Percentiles rank a stretch among this genome's conserved stretches.
These are phyloP conservation scores for Epichloe sp. DNA, from an alignment of 2,329 filamentous ascomycete species.

Conservation along the genomic window DNA sequence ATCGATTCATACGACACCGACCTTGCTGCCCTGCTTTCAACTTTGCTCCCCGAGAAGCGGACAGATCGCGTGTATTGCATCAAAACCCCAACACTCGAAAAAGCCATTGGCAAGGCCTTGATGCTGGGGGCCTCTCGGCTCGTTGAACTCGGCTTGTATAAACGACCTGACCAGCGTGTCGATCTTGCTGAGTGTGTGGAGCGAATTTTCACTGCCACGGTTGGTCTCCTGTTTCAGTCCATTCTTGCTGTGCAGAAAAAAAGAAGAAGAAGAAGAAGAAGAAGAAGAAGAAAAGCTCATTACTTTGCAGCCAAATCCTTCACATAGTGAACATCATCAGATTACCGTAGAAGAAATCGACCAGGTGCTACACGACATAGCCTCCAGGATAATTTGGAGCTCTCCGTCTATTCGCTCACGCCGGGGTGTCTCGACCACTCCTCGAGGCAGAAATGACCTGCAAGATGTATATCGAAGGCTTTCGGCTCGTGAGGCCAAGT, in stretches of 20 bases:
- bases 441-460: constrained; percentile 31
- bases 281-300: neutral
- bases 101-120: constrained; percentile 55
- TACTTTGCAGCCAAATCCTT: constrained; percentile 30
- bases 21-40: constrained; percentile 55
- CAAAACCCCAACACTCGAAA: constrained; percentile 46
- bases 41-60: constrained; percentile 61
- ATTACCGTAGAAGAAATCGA: constrained; percentile 66
- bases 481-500: constrained; percentile 63
- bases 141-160: constrained; percentile 50
- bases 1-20: constrained; percentile 46
- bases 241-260: neutral
- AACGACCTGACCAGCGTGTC: constrained; percentile 36
- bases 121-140: constrained; percentile 48
- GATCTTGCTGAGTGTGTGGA: constrained; percentile 66
- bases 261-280: neutral
- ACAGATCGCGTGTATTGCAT: constrained; percentile 68
- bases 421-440: constrained; percentile 7
- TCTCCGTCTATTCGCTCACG: constrained; percentile 43
- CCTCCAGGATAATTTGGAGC: constrained; percentile 58
- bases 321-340: constrained; percentile 15
- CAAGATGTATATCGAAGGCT: constrained; percentile 45
- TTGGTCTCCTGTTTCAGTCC: constrained; percentile 17
- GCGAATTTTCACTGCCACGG: constrained; percentile 47
- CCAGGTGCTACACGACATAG: constrained; percentile 47